Evolutionary conservation across 2,329 filamentous ascomycete genomes (phyloP), one percentile per base, ranked within the genome.

Genomic region (Colletotrichum echinochloae): DNA sequence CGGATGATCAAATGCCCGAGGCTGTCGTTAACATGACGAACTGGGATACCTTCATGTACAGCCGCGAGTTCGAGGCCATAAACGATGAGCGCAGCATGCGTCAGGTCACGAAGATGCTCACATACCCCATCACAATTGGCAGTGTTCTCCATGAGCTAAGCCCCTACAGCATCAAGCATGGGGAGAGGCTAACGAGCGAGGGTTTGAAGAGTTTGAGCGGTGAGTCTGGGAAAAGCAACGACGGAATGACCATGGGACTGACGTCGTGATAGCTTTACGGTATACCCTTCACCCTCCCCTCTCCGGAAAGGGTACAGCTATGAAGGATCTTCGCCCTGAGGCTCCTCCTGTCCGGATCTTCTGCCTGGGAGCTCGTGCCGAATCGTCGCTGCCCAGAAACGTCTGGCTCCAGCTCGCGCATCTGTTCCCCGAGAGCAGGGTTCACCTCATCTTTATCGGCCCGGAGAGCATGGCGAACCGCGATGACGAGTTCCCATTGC

Each of bases 11-110:
- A 83, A 90, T 98, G 79, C 95, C 98, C 74, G 95, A 98, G 79
- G 93, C 94, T 41, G 87, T 96, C 74, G 90, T 98, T 74, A 99
- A 99, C 82, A 95, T 99, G 92, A 97, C 92, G 52, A 99, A 97
- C 80, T 99, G 96, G 96, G 96, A 99, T 81, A 98, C 96, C 0
- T 94, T 97, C 76, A 85, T 99, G 78, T 99, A 97, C 79, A 97
- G 94, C 3, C 88, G 96, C 77, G 92, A 97, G 76, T 98, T 96
- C 77, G 89, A 92, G 74, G 97, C 97, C 6, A 91, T 99, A 78
- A 94, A 99, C 79, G 90, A 94, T 72, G 95, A 97, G 79, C 89
- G 95, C 69, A 92, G 91, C 77, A 92, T 99, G 90, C 88, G 96
- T 71, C 97, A 99, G 81, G 95, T 94, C 33, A 99, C 96, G 1